Evolutionary conservation across 257 asterid species (phyloP).

Genomic region (Nyctanthes arbortristis): DNA sequence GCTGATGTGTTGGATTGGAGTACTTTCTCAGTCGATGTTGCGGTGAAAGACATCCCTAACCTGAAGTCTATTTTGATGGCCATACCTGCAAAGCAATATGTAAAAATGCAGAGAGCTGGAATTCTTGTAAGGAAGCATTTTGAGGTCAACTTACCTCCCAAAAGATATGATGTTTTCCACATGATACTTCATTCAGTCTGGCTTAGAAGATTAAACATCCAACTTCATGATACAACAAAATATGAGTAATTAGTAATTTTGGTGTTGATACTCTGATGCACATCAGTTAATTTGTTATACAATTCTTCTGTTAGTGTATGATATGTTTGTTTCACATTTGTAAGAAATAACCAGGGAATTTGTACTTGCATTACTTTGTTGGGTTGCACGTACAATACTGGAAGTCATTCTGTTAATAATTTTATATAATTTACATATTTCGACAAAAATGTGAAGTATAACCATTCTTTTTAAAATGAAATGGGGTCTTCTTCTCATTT

Average conservation of each 20-base stretch:
- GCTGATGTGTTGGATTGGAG: constrained; percentile 57
- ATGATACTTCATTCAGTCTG: constrained; percentile 66
- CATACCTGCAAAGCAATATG: constrained; percentile 29
- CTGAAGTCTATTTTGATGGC: constrained; percentile 51
- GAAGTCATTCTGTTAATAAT: too few relatives aligned
- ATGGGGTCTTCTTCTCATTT: too few relatives aligned
- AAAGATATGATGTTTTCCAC: constrained; percentile 52
- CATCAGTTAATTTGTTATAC: not conserved
- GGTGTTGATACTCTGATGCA: not conserved
- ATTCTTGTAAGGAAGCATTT: constrained; percentile 47
- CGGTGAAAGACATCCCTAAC: constrained; percentile 32
- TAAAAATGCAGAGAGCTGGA: constrained; percentile 50
- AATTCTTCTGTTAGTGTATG: not conserved
- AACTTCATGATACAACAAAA: constrained; percentile 37
- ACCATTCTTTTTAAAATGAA: too few relatives aligned
- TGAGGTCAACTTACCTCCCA: constrained; percentile 58
- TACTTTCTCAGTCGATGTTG: constrained; percentile 39
- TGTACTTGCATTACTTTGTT: too few relatives aligned
- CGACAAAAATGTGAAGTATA: too few relatives aligned
- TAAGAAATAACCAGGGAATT: not conserved
- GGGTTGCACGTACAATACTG: too few relatives aligned
- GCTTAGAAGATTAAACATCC: constrained; percentile 58
- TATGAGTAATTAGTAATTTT: not conserved
- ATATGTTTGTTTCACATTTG: not conserved
- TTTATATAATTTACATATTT: too few relatives aligned